phyloP scores from a whole-genome alignment of 257 asterid species.

The Euphrasia confusa region DNA sequence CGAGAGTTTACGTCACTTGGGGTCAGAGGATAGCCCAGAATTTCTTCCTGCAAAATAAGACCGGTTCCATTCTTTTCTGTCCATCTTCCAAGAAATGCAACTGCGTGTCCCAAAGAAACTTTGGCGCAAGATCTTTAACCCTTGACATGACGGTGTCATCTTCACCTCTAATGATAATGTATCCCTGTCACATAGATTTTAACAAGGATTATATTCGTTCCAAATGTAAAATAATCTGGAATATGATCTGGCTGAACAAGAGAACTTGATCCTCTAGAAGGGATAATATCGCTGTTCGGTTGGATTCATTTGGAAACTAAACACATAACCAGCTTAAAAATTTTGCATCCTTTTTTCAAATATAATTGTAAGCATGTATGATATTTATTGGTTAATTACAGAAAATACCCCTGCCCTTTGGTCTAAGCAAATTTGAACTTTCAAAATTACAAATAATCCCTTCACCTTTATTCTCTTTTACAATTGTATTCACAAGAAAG shows the following conservation, averaged over 20 bases:
- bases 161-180: slow-evolving; percentile 71
- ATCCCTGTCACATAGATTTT: slow-evolving; percentile 50
- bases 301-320: background rate
- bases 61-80: slow-evolving; percentile 46
- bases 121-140: slow-evolving; percentile 54
- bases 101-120: slow-evolving; percentile 78
- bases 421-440: background rate
- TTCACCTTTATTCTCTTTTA: background rate
- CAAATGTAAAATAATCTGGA: background rate
- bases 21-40: slow-evolving; percentile 69
- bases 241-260: background rate
- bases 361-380: too few species aligned
- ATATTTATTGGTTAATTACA: background rate
- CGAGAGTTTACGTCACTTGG: background rate
- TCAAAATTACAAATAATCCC: background rate
- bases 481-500: background rate
- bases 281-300: background rate
- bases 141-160: slow-evolving; percentile 43
- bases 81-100: slow-evolving; percentile 62
- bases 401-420: background rate
- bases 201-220: background rate
- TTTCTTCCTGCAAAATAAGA: slow-evolving; percentile 70
- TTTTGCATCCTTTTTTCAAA: background rate
- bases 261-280: background rate
- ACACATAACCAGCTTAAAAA: background rate